Conservation (phyloP, 345 rosid species). For the Acer saccharum region DNA sequence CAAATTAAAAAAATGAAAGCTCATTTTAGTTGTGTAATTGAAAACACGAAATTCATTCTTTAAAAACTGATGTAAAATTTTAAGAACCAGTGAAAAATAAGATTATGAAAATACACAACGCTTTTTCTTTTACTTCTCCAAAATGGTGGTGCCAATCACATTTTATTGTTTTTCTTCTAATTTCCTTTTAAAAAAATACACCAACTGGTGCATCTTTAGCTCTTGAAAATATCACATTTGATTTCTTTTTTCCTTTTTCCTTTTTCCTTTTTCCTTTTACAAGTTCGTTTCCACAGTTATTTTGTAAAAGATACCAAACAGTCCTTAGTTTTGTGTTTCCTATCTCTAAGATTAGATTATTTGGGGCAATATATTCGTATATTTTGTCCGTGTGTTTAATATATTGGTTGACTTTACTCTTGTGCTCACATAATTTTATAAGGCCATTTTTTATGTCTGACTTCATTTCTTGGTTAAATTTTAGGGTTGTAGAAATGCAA, state of each 20-base stretch:
- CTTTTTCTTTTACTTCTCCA: neutral
- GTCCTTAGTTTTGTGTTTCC: neutral
- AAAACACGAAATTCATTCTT: neutral
- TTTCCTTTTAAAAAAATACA: too few species aligned
- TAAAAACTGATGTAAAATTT: neutral
- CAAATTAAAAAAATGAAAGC: neutral
- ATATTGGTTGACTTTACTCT: constrained; percentile 1
- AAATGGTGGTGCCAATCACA: neutral
- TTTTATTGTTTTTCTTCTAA: neutral
- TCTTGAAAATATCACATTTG: neutral
- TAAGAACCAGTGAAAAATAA: neutral
- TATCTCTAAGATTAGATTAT: neutral
- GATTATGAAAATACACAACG: neutral
- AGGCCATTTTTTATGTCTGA: neutral
- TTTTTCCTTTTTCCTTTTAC: neutral
- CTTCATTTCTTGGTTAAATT: constrained; percentile 14
- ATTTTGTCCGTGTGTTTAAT: neutral
- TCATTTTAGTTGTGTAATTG: neutral
- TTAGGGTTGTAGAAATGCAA: constrained; percentile 99
- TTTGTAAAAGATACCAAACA: neutral
- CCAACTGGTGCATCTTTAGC: neutral
- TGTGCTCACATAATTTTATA: neutral
- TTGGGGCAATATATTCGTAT: neutral
- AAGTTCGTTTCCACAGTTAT: neutral
- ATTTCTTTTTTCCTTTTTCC: neutral